A percentile compares a stretch with the other conserved stretches of the same genome.
These are phyloP conservation scores for Diplogelasinospora grovesii DNA, from an alignment of 495 filamentous ascomycete genomes.

Conservation along the genomic window DNA sequence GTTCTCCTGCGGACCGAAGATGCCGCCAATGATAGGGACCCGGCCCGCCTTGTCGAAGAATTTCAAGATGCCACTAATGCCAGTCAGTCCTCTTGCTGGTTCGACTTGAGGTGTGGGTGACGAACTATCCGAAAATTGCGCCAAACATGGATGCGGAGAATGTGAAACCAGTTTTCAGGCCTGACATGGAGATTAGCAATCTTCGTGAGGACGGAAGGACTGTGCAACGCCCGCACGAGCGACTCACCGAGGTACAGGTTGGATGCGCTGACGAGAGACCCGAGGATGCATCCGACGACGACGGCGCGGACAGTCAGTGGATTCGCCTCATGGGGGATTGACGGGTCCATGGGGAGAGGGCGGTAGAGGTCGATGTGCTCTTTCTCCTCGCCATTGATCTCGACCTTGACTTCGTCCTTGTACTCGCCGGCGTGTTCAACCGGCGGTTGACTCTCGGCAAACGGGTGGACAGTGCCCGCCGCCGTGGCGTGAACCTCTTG, in stretches of 20 bases:
- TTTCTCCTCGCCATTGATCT: slow-evolving; percentile 16
- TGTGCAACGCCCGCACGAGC: too few relatives aligned
- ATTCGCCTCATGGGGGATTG: slow-evolving; percentile 35
- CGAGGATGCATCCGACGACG: slow-evolving; percentile 49
- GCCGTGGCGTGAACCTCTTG: slow-evolving; percentile 7
- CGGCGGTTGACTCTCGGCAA: slow-evolving; percentile 22
- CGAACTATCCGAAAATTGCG: slow-evolving; percentile 63
- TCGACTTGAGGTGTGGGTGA: too few relatives aligned
- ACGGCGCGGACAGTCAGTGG: slow-evolving; percentile 55
- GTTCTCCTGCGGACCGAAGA: slow-evolving; percentile 62
- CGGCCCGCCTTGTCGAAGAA: slow-evolving; percentile 35
- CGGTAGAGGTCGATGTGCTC: slow-evolving; percentile 36
- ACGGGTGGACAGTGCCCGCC: slow-evolving; percentile 17
- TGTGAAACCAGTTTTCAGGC: slow-evolving; percentile 61
- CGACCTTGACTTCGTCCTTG: slow-evolving; percentile 16
- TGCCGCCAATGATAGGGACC: slow-evolving; percentile 52
- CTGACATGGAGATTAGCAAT: slow-evolving; percentile 22
- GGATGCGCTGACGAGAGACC: slow-evolving; percentile 55
- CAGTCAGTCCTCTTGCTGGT: too few relatives aligned
- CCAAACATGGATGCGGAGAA: slow-evolving; percentile 55
- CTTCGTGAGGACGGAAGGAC: too few relatives aligned
- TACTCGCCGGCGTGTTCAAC: slow-evolving; percentile 12
- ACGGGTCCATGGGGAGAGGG: slow-evolving; percentile 40
- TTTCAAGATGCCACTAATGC: slow-evolving; percentile 57
- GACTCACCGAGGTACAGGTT: slow-evolving; percentile 56